A percentile compares a stretch with the other conserved stretches of the same genome.
These are phyloP conservation scores for Xylariaceae sp. DNA, from an alignment of 2,329 filamentous ascomycete species.

Conservation along the genomic window DNA sequence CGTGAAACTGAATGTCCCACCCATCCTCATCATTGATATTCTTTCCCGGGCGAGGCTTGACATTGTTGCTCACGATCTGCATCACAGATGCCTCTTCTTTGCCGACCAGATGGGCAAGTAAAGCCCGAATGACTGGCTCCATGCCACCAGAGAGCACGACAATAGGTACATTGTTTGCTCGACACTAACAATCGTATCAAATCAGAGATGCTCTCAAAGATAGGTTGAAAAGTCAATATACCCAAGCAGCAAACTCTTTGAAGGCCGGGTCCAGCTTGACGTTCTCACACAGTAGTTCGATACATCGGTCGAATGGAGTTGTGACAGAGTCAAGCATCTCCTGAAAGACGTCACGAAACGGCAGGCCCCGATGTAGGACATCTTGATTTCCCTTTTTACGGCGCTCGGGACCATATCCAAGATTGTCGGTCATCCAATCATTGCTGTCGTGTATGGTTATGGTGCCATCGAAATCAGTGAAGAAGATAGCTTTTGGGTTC, in stretches of 20 bases:
- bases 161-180: conserved; percentile 79
- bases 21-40: conserved; percentile 73
- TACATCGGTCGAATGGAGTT: conserved; percentile 76
- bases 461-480: conserved; percentile 97
- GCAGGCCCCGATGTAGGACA: conserved; percentile 65
- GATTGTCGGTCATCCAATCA: conserved; percentile 78
- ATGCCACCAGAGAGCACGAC: conserved; percentile 92
- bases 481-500: conserved; percentile 91
- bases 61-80: conserved; percentile 87
- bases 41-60: conserved; percentile 60
- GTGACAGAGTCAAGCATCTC: conserved; percentile 89
- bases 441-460: conserved; percentile 72
- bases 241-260: conserved; percentile 82
- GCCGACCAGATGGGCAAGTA: conserved; percentile 79
- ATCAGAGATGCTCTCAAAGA: neutral
- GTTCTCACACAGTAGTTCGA: conserved; percentile 71
- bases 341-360: conserved; percentile 82
- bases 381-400: conserved; percentile 72
- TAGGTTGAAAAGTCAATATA: conserved; percentile 1
- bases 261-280: conserved; percentile 89
- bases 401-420: conserved; percentile 73
- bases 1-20: conserved; percentile 85
- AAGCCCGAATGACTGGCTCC: conserved; percentile 81
- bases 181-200: conserved; percentile 21
- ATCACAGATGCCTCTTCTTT: conserved; percentile 68